A percentile compares a stretch with the other conserved stretches of the same genome.
phyloP scores from a whole-genome alignment of 140 eudicot genomes.

The Flaveria floridana region DNA sequence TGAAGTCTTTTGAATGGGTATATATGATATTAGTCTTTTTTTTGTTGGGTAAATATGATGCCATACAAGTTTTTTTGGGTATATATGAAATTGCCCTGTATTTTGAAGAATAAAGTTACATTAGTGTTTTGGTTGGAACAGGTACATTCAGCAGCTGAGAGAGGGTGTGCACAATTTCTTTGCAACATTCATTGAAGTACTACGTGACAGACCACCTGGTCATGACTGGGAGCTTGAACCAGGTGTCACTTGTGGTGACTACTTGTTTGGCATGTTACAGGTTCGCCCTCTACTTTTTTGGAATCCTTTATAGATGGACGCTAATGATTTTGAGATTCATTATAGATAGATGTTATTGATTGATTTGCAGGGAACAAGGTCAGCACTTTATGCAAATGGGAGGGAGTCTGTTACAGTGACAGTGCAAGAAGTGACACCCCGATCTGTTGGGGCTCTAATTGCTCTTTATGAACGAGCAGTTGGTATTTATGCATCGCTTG shows the following conservation, averaged over 20 bases:
- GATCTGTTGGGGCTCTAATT: conserved; percentile 85
- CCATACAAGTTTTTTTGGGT: neutral
- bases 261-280: conserved; percentile 95
- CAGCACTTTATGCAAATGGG: conserved; percentile 84
- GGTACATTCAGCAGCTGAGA: conserved; percentile 95
- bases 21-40: neutral
- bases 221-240: conserved; percentile 99
- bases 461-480: conserved; percentile 96
- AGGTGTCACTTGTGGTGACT: conserved; percentile 98
- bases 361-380: conserved; percentile 77
- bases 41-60: neutral
- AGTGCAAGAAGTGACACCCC: conserved; percentile 89
- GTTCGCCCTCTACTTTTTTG: conserved; percentile 29
- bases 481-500: conserved; percentile 89
- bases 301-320: neutral
- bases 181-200: conserved; percentile 89
- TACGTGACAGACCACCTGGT: conserved; percentile 98
- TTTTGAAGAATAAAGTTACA: neutral
- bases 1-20: neutral
- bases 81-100: neutral
- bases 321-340: neutral
- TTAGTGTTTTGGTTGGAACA: conserved; percentile 32
- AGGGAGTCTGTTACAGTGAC: conserved; percentile 94
- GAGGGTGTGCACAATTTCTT: conserved; percentile 98
- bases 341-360: neutral